Evolutionary conservation across 2,329 filamentous ascomycete species (phyloP), one percentile per base, ranked within the genome.

Genomic region (Epichloe hybrida): DNA sequence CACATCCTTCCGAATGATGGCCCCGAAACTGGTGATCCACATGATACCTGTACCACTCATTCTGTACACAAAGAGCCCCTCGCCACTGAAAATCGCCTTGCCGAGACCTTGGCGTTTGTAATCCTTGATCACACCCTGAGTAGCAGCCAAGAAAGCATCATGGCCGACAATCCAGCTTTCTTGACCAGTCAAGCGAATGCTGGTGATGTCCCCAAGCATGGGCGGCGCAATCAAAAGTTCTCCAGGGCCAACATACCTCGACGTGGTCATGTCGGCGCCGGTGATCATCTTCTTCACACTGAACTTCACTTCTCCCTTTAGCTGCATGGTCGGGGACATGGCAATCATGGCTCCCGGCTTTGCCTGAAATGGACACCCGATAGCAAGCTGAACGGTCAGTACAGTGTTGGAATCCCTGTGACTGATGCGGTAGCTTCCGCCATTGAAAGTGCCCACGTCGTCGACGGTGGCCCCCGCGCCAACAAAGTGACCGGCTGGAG

Each of bases 381-480:
- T 85, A 12, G 91, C 91, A 44, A 97, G 70, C 66, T 96, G 91
- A 21, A 96, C 69, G 0, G 90, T 97, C 54, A 96, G 68, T 57
- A 96, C 84, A 1, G 86, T 89, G 65, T 97, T 98, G 52, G 81
- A 84, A 66, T 96, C 89, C 21, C 93, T 78, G 63, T 98, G 93
- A 61, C 87, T 93, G 63, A 97, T 89, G 42, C 93, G 79, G 65
- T 91, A 98, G 62, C 86, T 91, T 12, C 93, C 93, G 15, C 93
- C 93, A 64, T 97, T 97, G 73, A 97, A 98, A 0, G 86, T 93
- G n/a, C 93, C 93, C 2, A 95, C 80, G 58, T 95, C 90, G 65
- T 97, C 93, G 34, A 80, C 73, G 1, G 77, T 76, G 0, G 83
- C 71, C 37, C 36, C 52, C 54, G 77, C 80, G 34, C 86, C 86